Percentiles rank a stretch among this genome's conserved stretches.
phyloP scores from a whole-genome alignment of 2,329 filamentous ascomycete genomes.

The Penicillium sp. region DNA sequence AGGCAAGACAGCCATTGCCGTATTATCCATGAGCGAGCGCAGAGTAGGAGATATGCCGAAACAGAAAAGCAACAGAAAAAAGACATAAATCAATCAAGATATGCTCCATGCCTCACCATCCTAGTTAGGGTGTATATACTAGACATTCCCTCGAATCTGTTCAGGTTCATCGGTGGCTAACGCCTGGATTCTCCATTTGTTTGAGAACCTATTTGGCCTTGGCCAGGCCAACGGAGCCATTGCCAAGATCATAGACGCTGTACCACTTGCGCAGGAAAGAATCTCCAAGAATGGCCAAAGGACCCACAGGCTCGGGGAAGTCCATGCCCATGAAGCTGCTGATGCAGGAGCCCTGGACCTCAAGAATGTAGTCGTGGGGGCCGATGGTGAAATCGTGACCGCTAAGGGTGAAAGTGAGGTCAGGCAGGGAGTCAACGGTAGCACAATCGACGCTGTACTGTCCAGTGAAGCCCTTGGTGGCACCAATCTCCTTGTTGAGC shows the following conservation, averaged over 20 bases:
- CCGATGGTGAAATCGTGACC: conserved; percentile 92
- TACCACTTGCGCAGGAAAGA: conserved; percentile 65
- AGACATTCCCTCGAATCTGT: conserved; percentile 10
- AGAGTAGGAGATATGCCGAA: conserved; percentile 2
- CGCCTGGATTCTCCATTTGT: conserved; percentile 3
- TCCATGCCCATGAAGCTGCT: conserved; percentile 98
- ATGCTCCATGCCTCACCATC: conserved; percentile 5
- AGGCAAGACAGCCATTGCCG: conserved; percentile 13
- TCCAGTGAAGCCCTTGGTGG: conserved; percentile 96
- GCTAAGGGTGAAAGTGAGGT: conserved; percentile 85
- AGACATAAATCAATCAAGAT: conserved; percentile 1
- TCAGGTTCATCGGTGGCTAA: conserved; percentile 12
- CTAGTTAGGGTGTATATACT: conserved; percentile 17
- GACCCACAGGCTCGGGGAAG: conserved; percentile 79
- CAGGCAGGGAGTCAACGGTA: conserved; percentile 79
- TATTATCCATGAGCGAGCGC: conserved; percentile 6
- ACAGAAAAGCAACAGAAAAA: conserved; percentile 5
- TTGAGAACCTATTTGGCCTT: conserved; percentile 65
- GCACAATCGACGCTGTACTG: conserved; percentile 93
- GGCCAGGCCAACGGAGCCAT: conserved; percentile 84
- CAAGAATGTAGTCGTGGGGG: conserved; percentile 90
- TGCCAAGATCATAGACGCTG: conserved; percentile 94
- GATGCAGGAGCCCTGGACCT: conserved; percentile 93
- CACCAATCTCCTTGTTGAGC: conserved; percentile 94
- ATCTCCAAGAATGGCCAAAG: conserved; percentile 84